Conservation (phyloP, 1,284 basidiomycete genomes). For the Exobasidium rhododendri region DNA sequence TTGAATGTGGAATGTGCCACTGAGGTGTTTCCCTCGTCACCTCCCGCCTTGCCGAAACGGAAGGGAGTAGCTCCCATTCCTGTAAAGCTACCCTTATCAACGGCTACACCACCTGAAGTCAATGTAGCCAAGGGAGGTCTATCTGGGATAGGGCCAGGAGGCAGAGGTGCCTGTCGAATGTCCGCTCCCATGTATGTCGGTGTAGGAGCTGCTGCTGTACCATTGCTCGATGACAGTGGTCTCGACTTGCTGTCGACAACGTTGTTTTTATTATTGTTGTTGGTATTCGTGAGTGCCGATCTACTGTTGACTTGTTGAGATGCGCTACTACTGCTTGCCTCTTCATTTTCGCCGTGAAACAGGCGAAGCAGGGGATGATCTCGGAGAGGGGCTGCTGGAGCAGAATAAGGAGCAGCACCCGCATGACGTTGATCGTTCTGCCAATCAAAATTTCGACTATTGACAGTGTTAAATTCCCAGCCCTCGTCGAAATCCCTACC, state of each 20-base stretch:
- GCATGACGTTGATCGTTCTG: neutral
- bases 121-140: neutral
- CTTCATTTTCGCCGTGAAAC: constrained; percentile 22
- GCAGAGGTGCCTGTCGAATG: constrained; percentile 16
- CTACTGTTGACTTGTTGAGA: neutral
- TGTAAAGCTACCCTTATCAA: constrained; percentile 38
- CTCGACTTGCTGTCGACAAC: too few relatives aligned
- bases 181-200: constrained; percentile 11
- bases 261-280: too few relatives aligned
- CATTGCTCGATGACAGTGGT: too few relatives aligned
- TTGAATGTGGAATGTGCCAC: too few relatives aligned
- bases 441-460: constrained; percentile 13
- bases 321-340: neutral
- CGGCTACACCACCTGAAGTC: neutral
- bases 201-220: neutral
- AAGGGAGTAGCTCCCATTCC: constrained; percentile 46
- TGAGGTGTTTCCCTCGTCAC: neutral
- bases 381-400: constrained; percentile 24
- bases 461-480: constrained; percentile 36
- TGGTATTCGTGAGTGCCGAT: neutral
- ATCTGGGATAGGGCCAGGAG: constrained; percentile 7
- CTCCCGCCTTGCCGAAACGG: constrained; percentile 46
- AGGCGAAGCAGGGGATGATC: constrained; percentile 40
- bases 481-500: constrained; percentile 34
- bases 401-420: too few relatives aligned